Conservation (phyloP, 768 basidiomycete species). For the Tylopilus cervinicoccineus region DNA sequence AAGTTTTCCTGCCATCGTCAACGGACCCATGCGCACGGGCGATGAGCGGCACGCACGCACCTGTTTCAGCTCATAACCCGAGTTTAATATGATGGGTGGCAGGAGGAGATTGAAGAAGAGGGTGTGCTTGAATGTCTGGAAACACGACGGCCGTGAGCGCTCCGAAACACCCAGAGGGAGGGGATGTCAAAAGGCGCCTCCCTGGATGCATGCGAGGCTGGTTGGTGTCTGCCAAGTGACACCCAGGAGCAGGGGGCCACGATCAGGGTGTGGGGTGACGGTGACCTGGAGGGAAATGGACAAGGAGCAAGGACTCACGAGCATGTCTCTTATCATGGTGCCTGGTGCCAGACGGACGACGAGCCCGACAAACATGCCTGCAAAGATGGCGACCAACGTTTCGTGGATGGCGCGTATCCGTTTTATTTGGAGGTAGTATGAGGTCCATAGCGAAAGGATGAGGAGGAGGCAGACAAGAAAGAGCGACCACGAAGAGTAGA, state of each 20-base stretch:
- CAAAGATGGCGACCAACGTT: slow-evolving; percentile 91
- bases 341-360: slow-evolving; percentile 88
- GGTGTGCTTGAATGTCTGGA: slow-evolving; percentile 93
- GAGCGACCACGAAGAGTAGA: slow-evolving; percentile 91
- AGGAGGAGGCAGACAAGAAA: slow-evolving; percentile 91
- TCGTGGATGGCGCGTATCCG: slow-evolving; percentile 94
- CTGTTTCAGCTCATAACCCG: slow-evolving; percentile 97
- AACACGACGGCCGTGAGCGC: slow-evolving; percentile 12
- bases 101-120: slow-evolving; percentile 98
- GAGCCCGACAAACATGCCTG: slow-evolving; percentile 94
- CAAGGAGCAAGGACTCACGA: slow-evolving; percentile 58
- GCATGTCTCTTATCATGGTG: slow-evolving; percentile 94
- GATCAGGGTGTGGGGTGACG: not conserved
- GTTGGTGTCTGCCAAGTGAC: not conserved
- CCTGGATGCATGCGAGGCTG: not conserved
- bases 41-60: slow-evolving; percentile 36
- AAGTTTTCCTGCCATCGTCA: slow-evolving; percentile 79
- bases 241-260: not conserved
- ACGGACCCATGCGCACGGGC: not conserved
- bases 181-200: not conserved
- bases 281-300: not conserved
- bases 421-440: slow-evolving; percentile 97
- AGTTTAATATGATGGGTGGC: slow-evolving; percentile 97
- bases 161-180: not conserved
- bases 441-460: slow-evolving; percentile 91